These are phyloP conservation scores for Cicer judaicum DNA, from an alignment of 306 rosid genomes.

Conservation along the genomic window DNA sequence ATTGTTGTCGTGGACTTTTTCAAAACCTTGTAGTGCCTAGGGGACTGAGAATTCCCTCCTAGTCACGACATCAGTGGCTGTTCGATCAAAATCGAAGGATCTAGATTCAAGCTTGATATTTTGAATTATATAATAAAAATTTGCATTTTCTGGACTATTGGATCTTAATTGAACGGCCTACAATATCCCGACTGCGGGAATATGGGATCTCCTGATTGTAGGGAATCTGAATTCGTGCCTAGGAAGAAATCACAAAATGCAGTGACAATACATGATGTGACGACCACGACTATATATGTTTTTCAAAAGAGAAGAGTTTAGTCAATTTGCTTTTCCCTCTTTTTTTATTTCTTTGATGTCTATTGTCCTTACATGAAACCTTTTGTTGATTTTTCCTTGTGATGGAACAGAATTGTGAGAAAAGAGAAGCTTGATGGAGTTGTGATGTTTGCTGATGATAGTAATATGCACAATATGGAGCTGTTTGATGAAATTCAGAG, in stretches of 20 bases:
- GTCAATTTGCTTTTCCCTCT: neutral
- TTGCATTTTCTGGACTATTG: too few relatives aligned
- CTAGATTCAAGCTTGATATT: too few relatives aligned
- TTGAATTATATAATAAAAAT: too few relatives aligned
- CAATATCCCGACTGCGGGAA: too few relatives aligned
- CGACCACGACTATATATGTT: neutral
- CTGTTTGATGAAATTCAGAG: constrained; percentile 86
- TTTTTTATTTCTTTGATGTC: constrained; percentile 10
- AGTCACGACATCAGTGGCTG: too few relatives aligned
- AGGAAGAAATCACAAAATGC: constrained; percentile 5
- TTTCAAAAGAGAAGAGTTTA: neutral
- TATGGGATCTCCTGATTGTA: too few relatives aligned
- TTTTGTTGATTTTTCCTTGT: constrained; percentile 47
- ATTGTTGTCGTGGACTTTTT: neutral
- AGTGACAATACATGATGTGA: constrained; percentile 19
- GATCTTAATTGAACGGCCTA: too few relatives aligned
- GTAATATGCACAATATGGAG: constrained; percentile 98
- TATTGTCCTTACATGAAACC: constrained; percentile 10
- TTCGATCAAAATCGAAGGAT: too few relatives aligned
- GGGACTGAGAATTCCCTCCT: neutral
- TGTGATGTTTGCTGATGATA: constrained; percentile 95
- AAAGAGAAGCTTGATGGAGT: constrained; percentile 85
- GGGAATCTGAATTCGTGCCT: neutral
- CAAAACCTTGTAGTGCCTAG: neutral
- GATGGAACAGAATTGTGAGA: constrained; percentile 77